A percentile compares a stretch with the other conserved stretches of the same genome.
Evolutionary conservation across 768 basidiomycete species (phyloP).

Genomic region (Nidula microcarpa): DNA sequence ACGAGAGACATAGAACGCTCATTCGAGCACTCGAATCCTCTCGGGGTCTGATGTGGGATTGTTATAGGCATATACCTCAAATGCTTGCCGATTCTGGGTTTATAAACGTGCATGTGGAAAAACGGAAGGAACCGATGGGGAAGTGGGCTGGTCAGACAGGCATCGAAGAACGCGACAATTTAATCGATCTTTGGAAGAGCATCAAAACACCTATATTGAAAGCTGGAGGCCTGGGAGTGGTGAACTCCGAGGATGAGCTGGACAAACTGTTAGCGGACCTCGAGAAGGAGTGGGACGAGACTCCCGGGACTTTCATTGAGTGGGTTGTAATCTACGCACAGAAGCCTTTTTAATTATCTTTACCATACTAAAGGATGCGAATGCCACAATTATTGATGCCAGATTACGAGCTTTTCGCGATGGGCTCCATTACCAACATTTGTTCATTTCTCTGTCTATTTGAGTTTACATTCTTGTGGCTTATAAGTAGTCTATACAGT

Average conservation of each 20-base stretch:
- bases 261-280: neutral
- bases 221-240: constrained; percentile 1
- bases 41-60: neutral
- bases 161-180: neutral
- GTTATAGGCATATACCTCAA: neutral
- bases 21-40: neutral
- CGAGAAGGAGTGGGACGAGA: neutral
- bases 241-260: neutral
- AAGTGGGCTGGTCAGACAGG: neutral
- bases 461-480: too few species aligned
- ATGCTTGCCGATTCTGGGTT: neutral
- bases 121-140: neutral
- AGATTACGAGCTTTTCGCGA: too few species aligned
- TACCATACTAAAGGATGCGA: too few species aligned
- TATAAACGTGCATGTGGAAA: neutral
- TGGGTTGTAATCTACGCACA: neutral
- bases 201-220: constrained; percentile 1
- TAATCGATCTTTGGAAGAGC: neutral
- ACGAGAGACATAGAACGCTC: neutral
- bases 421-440: too few species aligned
- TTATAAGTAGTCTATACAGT: too few species aligned
- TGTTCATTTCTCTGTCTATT: too few species aligned
- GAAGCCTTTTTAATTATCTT: too few species aligned
- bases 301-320: neutral
- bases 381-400: too few species aligned